Evolutionary conservation across 1,139 yeast genomes (phyloP).

Genomic region (Kluyveromyces marxianus): DNA sequence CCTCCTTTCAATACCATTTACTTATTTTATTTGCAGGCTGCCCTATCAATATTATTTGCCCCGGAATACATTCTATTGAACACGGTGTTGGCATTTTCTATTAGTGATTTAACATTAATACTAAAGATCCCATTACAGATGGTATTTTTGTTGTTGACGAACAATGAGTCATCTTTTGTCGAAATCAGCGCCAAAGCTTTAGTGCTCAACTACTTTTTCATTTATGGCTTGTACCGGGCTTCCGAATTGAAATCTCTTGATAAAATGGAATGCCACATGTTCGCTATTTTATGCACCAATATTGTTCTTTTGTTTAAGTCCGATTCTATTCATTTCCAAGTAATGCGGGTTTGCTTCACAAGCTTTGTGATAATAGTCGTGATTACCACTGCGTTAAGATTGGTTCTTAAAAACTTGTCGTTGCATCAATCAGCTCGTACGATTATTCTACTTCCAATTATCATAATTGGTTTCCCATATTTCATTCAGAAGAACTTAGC

Average conservation of each 20-base stretch:
- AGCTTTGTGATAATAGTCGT: constrained; percentile 24
- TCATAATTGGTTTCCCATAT: constrained; percentile 25
- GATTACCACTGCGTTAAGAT: constrained; percentile 20
- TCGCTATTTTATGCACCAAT: constrained; percentile 32
- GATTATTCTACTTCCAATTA: constrained; percentile 11
- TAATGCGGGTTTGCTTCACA: constrained; percentile 29
- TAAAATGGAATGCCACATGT: constrained; percentile 31
- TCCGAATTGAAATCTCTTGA: constrained; percentile 33
- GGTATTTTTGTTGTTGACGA: constrained; percentile 10
- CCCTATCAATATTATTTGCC: constrained; percentile 19
- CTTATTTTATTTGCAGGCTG: constrained; percentile 21
- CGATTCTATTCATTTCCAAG: constrained; percentile 17
- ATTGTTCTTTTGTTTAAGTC: constrained; percentile 24
- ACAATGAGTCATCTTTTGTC: neutral
- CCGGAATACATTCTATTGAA: constrained; percentile 15
- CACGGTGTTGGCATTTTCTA: constrained; percentile 19
- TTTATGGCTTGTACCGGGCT: constrained; percentile 21
- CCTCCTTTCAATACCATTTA: constrained; percentile 21
- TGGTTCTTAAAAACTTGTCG: constrained; percentile 7
- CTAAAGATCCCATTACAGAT: constrained; percentile 15
- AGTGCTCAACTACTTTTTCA: constrained; percentile 20
- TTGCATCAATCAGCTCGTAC: constrained; percentile 11
- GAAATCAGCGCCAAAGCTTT: constrained; percentile 14
- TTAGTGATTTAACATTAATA: constrained; percentile 12
- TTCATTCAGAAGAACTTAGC: constrained; percentile 14